phyloP scores from a whole-genome alignment of 345 rosid genomes.

The Eucalyptus camaldulensis region DNA sequence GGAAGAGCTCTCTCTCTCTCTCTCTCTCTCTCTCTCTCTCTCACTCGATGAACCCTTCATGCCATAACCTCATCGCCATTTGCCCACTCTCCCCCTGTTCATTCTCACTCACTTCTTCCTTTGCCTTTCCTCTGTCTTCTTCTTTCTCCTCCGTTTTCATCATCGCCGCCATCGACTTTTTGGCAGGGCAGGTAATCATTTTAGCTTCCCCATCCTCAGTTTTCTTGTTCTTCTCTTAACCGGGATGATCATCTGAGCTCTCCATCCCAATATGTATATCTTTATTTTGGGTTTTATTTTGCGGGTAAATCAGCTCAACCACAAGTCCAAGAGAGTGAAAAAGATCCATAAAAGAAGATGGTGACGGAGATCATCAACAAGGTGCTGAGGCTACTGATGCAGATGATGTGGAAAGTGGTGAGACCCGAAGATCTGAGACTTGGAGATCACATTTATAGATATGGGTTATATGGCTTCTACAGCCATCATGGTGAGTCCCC shows the following conservation, averaged over 20 bases:
- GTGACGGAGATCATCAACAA: neutral
- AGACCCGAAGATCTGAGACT: neutral
- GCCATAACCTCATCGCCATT: too few relatives aligned
- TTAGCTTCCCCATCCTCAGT: neutral
- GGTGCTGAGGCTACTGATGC: neutral
- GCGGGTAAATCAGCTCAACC: neutral
- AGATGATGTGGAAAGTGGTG: neutral
- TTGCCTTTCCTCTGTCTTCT: neutral
- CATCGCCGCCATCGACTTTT: neutral
- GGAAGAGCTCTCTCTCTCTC: neutral
- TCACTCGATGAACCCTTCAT: too few relatives aligned
- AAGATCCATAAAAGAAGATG: neutral
- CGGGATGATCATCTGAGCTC: neutral
- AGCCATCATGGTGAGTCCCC: neutral
- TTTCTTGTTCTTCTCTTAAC: neutral
- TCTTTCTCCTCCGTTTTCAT: neutral
- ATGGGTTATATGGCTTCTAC: neutral
- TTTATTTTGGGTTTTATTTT: neutral
- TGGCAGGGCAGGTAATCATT: neutral
- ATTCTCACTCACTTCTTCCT: too few relatives aligned
- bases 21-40: too few relatives aligned
- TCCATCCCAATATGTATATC: neutral
- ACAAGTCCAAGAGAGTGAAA: neutral
- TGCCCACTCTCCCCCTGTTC: too few relatives aligned
- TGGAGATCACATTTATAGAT: neutral